Conservation (phyloP, 75 land plant species). For the Cupressus sempervirens region DNA sequence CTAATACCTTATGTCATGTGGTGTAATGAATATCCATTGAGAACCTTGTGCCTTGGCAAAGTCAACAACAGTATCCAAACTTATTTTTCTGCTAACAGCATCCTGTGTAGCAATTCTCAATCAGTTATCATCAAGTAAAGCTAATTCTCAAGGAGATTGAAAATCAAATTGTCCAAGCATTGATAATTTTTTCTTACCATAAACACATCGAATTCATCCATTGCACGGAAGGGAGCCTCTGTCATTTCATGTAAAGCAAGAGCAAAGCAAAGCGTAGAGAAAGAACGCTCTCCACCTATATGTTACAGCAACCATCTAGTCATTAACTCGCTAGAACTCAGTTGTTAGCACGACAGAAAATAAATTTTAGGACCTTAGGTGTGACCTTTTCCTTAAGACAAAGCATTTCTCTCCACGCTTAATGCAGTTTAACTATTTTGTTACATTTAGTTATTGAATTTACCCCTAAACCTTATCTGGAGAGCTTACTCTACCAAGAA, state of each 20-base stretch:
- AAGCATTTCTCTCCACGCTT: neutral
- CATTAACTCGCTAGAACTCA: neutral
- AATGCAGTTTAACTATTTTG: neutral
- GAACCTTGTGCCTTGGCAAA: conserved; percentile 88
- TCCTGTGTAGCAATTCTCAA: conserved; percentile 42
- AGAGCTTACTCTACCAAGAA: neutral
- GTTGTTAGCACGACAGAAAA: neutral
- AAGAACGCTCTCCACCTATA: conserved; percentile 95
- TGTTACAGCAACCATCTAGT: neutral
- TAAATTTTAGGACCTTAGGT: neutral
- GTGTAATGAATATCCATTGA: conserved; percentile 98
- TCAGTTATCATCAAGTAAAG: neutral
- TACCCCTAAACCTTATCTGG: neutral
- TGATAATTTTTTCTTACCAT: conserved; percentile 52
- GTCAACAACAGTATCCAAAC: conserved; percentile 84
- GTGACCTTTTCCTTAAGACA: neutral
- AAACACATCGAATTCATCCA: conserved; percentile 99
- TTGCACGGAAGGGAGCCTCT: conserved; percentile 98
- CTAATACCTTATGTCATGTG: conserved; percentile 85
- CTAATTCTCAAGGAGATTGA: neutral
- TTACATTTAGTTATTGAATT: neutral
- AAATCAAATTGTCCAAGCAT: neutral
- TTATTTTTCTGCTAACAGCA: conserved; percentile 93
- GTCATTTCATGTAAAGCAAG: conserved; percentile 95
- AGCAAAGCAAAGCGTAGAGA: conserved; percentile 91